A percentile compares a stretch with the other conserved stretches of the same genome.
phyloP scores from a whole-genome alignment of 352 stramenopile genomes.

The Phytophthora chlamydospora region DNA sequence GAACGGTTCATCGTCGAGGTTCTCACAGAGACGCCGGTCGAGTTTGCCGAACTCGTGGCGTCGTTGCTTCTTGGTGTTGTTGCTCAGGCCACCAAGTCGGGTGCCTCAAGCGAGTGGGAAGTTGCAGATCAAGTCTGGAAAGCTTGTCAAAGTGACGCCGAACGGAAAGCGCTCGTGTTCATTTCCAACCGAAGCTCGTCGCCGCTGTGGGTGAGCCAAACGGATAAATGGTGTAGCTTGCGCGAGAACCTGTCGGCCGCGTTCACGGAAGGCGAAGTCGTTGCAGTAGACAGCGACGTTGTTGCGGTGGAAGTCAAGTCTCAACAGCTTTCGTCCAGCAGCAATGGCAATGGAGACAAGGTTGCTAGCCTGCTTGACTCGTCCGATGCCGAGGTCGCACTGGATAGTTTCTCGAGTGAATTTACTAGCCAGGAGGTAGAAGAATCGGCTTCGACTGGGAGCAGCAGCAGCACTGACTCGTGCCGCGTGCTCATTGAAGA shows the following conservation, averaged over 20 bases:
- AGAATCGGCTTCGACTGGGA: not conserved
- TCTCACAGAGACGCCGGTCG: constrained; percentile 52
- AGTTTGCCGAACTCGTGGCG: constrained; percentile 62
- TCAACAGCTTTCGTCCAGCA: not conserved
- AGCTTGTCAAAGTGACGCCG: constrained; percentile 37
- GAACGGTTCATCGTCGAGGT: constrained; percentile 57
- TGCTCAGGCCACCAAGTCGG: constrained; percentile 1
- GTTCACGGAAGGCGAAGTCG: not conserved
- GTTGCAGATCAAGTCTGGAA: constrained; percentile 42
- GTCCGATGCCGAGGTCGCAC: constrained; percentile 7
- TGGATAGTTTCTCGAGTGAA: constrained; percentile 18
- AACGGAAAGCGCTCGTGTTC: constrained; percentile 37
- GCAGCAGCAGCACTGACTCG: constrained; percentile 13
- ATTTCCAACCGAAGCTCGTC: constrained; percentile 30
- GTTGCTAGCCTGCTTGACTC: constrained; percentile 7
- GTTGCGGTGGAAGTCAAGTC: constrained; percentile 1
- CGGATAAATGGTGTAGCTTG: constrained; percentile 24
- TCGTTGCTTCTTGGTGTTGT: constrained; percentile 42
- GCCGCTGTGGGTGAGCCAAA: constrained; percentile 29
- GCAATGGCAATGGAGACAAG: constrained; percentile 1
- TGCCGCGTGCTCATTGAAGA: constrained; percentile 66
- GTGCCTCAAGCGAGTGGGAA: constrained; percentile 9
- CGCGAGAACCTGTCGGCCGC: constrained; percentile 23
- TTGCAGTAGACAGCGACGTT: not conserved
- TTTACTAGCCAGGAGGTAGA: constrained; percentile 5